phyloP scores from a whole-genome alignment of 2,329 filamentous ascomycete species.

The Teratosphaeria pseudoeucalypti region DNA sequence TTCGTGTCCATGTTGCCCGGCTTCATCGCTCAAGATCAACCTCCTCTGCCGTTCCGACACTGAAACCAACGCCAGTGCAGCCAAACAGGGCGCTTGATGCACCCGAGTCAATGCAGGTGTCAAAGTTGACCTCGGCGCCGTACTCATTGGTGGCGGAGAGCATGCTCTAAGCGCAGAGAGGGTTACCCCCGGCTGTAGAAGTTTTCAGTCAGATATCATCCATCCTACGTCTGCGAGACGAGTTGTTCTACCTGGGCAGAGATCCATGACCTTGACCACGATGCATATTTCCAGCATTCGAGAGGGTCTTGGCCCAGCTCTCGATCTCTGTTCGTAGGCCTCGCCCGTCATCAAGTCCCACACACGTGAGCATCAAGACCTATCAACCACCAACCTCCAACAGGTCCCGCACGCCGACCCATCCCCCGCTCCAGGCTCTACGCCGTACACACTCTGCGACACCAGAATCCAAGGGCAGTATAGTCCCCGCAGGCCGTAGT shows the following conservation, averaged over 20 bases:
- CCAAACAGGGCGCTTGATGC: slow-evolving; percentile 29
- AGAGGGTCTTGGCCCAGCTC: slow-evolving; percentile 17
- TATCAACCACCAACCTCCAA: slow-evolving; percentile 22
- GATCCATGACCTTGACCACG: slow-evolving; percentile 32
- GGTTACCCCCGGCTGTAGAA: slow-evolving; percentile 23
- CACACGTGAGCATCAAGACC: not conserved
- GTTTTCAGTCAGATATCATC: not conserved
- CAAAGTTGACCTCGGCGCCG: slow-evolving; percentile 32
- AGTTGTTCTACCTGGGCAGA: slow-evolving; percentile 22
- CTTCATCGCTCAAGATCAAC: slow-evolving; percentile 12
- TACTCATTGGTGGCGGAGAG: slow-evolving; percentile 27
- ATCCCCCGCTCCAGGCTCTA: slow-evolving; percentile 26
- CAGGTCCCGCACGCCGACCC: slow-evolving; percentile 32
- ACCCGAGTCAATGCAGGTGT: slow-evolving; percentile 27
- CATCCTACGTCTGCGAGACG: not conserved
- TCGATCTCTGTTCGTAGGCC: slow-evolving; percentile 19
- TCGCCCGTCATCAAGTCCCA: not conserved
- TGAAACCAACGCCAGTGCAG: slow-evolving; percentile 18
- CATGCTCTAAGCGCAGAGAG: slow-evolving; percentile 27
- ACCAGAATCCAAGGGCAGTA: slow-evolving; percentile 24
- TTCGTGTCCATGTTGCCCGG: not conserved
- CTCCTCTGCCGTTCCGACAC: slow-evolving; percentile 21
- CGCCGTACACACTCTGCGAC: slow-evolving; percentile 30
- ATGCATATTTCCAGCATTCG: slow-evolving; percentile 24
- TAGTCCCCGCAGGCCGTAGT: slow-evolving; percentile 29